phyloP scores from a whole-genome alignment of 331 rosid genomes.

The Telfairia occidentalis region DNA sequence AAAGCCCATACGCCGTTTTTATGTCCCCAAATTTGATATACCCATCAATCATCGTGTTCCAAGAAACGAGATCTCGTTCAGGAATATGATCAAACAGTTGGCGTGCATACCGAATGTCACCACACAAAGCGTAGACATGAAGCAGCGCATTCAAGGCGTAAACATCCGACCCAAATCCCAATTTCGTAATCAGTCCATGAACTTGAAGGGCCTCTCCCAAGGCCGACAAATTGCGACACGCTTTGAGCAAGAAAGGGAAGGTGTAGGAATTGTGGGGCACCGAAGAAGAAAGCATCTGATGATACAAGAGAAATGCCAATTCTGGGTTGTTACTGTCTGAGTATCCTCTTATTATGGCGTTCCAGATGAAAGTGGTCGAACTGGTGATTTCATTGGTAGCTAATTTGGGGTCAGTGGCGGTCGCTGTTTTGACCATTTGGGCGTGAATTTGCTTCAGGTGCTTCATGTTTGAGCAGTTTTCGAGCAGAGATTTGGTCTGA shows the following conservation, averaged over 20 bases:
- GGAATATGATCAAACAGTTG: constrained; percentile 27
- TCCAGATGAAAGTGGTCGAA: constrained; percentile 42
- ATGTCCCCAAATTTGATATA: constrained; percentile 29
- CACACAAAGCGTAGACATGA: constrained; percentile 29
- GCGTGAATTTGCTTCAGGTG: constrained; percentile 48
- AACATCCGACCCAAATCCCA: constrained; percentile 38
- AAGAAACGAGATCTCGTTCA: constrained; percentile 33
- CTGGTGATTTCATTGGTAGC: constrained; percentile 28
- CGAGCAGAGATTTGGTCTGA: constrained; percentile 25
- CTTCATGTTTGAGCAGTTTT: constrained; percentile 37
- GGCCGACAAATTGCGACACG: constrained; percentile 36
- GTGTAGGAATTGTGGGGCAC: constrained; percentile 36
- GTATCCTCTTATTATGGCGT: constrained; percentile 40
- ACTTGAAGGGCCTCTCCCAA: constrained; percentile 32
- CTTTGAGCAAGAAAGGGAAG: constrained; percentile 54
- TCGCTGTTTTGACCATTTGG: constrained; percentile 29
- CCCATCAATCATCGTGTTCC: constrained; percentile 54
- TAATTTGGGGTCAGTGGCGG: constrained; percentile 7
- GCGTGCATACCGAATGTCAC: constrained; percentile 24
- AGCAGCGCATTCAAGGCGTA: constrained; percentile 39
- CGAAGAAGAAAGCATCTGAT: constrained; percentile 31
- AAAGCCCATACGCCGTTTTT: constrained; percentile 27
- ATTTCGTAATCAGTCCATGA: constrained; percentile 35
- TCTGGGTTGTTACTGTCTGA: constrained; percentile 32
- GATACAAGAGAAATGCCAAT: constrained; percentile 33